Conservation (phyloP, 2,329 filamentous ascomycete species). For the Fusarium transvaalense region DNA sequence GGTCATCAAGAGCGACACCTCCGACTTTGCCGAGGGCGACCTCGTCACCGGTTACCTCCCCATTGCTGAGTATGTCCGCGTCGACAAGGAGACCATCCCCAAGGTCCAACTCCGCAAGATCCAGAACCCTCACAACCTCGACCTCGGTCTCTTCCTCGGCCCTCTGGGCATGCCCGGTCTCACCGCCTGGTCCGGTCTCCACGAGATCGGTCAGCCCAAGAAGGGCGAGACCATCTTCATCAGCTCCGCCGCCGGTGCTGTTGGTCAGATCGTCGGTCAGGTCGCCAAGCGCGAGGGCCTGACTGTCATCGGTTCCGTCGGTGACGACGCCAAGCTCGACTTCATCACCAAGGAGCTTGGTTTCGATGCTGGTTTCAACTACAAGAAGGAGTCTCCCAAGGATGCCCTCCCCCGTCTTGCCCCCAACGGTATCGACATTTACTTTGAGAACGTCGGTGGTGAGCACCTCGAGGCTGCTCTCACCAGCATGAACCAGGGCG, state of each 20-base stretch:
- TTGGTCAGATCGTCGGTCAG: constrained; percentile 86
- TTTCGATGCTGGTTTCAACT: constrained; percentile 80
- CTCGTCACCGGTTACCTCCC: constrained; percentile 69
- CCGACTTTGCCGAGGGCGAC: constrained; percentile 75
- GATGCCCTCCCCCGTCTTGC: constrained; percentile 78
- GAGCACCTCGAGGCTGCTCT: constrained; percentile 64
- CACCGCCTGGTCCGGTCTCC: constrained; percentile 77
- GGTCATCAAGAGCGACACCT: constrained; percentile 76
- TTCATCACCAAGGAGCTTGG: constrained; percentile 68
- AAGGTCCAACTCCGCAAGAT: constrained; percentile 63
- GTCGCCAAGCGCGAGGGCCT: constrained; percentile 85
- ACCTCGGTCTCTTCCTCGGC: constrained; percentile 77
- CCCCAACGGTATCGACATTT: constrained; percentile 80
- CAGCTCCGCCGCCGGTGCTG: constrained; percentile 82
- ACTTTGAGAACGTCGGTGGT: constrained; percentile 67
- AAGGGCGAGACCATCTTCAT: constrained; percentile 83
- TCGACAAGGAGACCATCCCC: constrained; percentile 59
- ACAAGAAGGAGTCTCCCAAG: constrained; percentile 81
- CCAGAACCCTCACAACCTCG: constrained; percentile 76
- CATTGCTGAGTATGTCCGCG: constrained; percentile 76
- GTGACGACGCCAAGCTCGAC: constrained; percentile 82
- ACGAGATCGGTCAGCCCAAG: constrained; percentile 73
- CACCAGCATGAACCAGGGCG: constrained; percentile 67
- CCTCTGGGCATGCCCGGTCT: constrained; percentile 72
- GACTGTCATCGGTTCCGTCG: constrained; percentile 83